Base-by-base conservation (phyloP, 208 protist genomes). In the Phytomonas sp. region DNA sequence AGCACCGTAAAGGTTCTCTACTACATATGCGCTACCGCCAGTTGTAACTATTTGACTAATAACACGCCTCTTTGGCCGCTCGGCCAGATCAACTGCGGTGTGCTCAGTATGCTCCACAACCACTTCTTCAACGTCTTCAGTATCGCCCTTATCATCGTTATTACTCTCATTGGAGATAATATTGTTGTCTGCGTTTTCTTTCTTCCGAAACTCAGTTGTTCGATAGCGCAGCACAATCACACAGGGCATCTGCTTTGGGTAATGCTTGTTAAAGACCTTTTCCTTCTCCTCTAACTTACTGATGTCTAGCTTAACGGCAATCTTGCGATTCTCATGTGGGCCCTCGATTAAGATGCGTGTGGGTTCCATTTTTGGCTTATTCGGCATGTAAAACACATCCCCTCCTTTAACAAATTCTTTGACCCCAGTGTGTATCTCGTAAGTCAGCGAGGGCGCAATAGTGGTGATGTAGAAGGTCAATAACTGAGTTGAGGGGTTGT, bases 381-480 rank as follows among this genome's bases (percentile, higher is more conserved):
- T 96, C 13, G 91, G 91, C 80, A 85, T 91, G 80, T 94, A 94
- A 53, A 75, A 83, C 29, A 93, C 88, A 32, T 65, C 76, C 40
- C 88, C 88, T 32, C 77, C 70, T 72, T 83, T 79, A 60, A 96
- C 85, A 31, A 80, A 87, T 79, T 90, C 84, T 80, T 91, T 93
- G 70, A 96, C 91, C n/a, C 87, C 91, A 2, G 87, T 94, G 80
- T 96, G 91, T 72, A 96, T 89, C 78, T 96, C 91, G 71, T 94
- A 94, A 20, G 88, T 94, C 33, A 94, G 68, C 13, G 81, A 79
- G 4, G 84, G 82, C 62, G 83, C 88, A 13, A 70, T 61, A 73
- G 84, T 92, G 40, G 85, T 94, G 43, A 94, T 73, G 67, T 72
- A 87, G 74, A 96, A 96, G 36, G 77, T 87, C 60, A 96, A 79